Evolutionary conservation across 768 basidiomycete genomes (phyloP), one percentile per base, ranked within the genome.

Genomic region (Psilocybe cyanescens): DNA sequence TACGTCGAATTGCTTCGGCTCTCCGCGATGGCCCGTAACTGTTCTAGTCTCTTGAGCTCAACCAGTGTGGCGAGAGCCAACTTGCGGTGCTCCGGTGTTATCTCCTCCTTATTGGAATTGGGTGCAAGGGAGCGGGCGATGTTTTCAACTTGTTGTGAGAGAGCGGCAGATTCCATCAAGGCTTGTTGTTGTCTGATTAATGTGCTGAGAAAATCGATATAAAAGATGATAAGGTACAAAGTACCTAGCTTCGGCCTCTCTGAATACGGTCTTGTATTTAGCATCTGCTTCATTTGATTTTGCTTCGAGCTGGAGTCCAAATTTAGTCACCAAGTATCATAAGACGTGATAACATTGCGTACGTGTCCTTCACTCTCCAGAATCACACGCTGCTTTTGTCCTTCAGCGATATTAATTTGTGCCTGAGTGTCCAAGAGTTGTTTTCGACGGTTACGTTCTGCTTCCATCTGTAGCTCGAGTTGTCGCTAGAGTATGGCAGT

Each of bases 391-490:
- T 84, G 83, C 63, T 86, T 86, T 54, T 83, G 78, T 8, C 85
- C 85, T 65, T 86, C 85, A 1, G 85, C 84, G 44, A 86, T 76
- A 66, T 86, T 86, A 61, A 86, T 80, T 58, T 82, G 81, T 0
- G 85, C 85, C 64, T 84, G 80, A 0, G 85, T 86, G 65, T 86
- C 84, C 19, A 86, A 72, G 12, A 85, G 75, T 60, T 85, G 83
- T 65, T 85, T 86, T 33, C 85, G 74, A 17, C 85, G 68, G 62
- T 85, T 83, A 33, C 85, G 70, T 63, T 86, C 85, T 0, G 84
- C 85, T 67, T 84, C 83, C 83, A 85, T 85, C 68, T 85, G 83
- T 9, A 86, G 75, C 62, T 86, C 84, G 2, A 86, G 77, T 79
- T 86, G 84, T n/a, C 82, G 77, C 82, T 83, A 57, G 17, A 30